A percentile compares a stretch with the other conserved stretches of the same genome.
phyloP scores from a whole-genome alignment of 2,329 filamentous ascomycete genomes.

The Xylaria multiplex region DNA sequence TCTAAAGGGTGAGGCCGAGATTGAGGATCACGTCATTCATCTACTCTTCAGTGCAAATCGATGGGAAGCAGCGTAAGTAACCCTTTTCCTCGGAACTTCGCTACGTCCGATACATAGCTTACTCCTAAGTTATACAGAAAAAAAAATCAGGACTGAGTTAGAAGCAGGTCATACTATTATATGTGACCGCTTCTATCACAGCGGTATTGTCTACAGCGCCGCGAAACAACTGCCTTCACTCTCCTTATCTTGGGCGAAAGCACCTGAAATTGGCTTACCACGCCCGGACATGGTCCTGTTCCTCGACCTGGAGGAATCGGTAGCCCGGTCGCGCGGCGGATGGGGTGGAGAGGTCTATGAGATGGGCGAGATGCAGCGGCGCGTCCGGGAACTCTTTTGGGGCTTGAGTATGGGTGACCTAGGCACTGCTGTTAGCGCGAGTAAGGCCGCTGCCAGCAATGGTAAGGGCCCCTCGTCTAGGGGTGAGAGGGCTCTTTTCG shows the following conservation, averaged over 20 bases:
- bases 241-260: constrained; percentile 80
- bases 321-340: constrained; percentile 80
- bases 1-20: constrained; percentile 74
- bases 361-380: constrained; percentile 80
- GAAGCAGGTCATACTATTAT: constrained; percentile 77
- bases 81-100: background rate
- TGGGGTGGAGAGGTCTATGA: constrained; percentile 93
- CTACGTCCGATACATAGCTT: background rate
- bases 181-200: constrained; percentile 95
- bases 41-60: constrained; percentile 90
- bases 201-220: constrained; percentile 90
- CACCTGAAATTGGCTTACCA: constrained; percentile 86
- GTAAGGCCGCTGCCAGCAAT: constrained; percentile 14
- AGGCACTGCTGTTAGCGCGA: constrained; percentile 44
- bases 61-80: constrained; percentile 75
- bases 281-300: constrained; percentile 89
- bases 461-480: constrained; percentile 29
- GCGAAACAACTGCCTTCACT: constrained; percentile 82
- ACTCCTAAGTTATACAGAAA: constrained; percentile 50
- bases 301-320: constrained; percentile 79
- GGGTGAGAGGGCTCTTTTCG: constrained; percentile 22
- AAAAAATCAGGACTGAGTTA: constrained; percentile 64
- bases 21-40: constrained; percentile 91
- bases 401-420: constrained; percentile 61
- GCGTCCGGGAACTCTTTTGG: constrained; percentile 80